Evolutionary conservation across 495 filamentous ascomycete genomes (phyloP), one percentile per base, ranked within the genome.

Genomic region (Cairneyella variabilis): DNA sequence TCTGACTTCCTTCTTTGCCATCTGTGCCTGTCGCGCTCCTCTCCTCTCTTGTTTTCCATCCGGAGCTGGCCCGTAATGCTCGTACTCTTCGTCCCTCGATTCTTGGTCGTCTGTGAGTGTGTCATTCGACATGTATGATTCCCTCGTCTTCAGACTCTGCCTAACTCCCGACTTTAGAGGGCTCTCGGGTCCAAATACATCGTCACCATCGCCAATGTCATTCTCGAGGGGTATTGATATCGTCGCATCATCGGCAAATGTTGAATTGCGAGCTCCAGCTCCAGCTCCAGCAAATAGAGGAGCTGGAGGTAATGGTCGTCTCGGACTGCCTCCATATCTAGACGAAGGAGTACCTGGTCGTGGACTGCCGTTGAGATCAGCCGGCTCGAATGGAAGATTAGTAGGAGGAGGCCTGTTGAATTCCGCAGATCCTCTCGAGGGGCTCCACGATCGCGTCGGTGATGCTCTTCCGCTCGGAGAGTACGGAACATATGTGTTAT

Each of bases 1-100:
- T 54, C 86, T 82, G 21, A 99, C 95, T 71, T 97, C 91, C 56
- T 93, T 95, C 74, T 88, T 93, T 20, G 86, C 79, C 83, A 95
- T 92, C 60, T 93, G 88, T 2, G 90, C 89, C 32, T 86, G 76
- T 49, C 93, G 81, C 38, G 95, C 89, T 25, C 90, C 85, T 53
- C 87, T 78, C 11, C 93, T 86, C 62, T 86, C 82, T 66, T 97
- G 95, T 50, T 86, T 85, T 9, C 86, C 88, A 28, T 84, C 80
- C 0, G 93, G 93, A 2, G 91, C 91, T 9, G 90, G 89, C 0
- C 90, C 93, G 65, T 96, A 96, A 65, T 93, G 85, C 36, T 82
- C 77, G 18, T 77, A 73, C 32, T 78, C 77, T 14, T 80, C 78
- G 28, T 32, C 28, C 28, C 74, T 70, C 2, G 66, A 66, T 3